Conservation (phyloP, 371 early-diverging fungal species). For the Globomyces sp. region DNA sequence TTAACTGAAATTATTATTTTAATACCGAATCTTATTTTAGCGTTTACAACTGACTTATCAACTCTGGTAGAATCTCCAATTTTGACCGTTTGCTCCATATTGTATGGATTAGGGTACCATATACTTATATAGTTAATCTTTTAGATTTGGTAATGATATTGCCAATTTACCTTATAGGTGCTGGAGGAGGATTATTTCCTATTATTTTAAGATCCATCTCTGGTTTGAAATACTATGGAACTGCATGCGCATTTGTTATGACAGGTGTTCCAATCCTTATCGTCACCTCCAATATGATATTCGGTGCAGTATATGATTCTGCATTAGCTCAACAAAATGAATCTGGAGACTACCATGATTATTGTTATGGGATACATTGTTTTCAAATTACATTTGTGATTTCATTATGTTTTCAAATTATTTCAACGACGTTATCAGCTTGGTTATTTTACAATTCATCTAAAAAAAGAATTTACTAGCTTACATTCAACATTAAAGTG, state of each 20-base stretch:
- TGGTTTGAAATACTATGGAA: constrained; percentile 32
- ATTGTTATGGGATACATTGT: constrained; percentile 12
- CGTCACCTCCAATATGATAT: constrained; percentile 28
- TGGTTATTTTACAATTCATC: no score
- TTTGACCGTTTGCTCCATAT: constrained; percentile 26
- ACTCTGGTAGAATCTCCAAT: background rate
- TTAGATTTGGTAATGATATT: no score
- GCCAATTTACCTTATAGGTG: constrained; percentile 21
- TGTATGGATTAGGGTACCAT: constrained; percentile 23
- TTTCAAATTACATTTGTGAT: constrained; percentile 2
- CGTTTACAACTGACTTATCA: constrained; percentile 8
- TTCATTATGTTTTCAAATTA: background rate
- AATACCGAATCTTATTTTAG: constrained; percentile 24
- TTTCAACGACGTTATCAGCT: background rate
- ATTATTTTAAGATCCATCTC: constrained; percentile 28
- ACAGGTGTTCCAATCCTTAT: constrained; percentile 32
- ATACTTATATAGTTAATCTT: no score
- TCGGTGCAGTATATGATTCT: constrained; percentile 1
- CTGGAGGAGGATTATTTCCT: constrained; percentile 27
- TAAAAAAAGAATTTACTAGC: no score
- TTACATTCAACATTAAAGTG: no score
- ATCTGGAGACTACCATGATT: background rate
- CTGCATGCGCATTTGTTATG: constrained; percentile 33
- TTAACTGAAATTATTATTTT: constrained; percentile 13
- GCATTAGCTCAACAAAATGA: background rate